Percentiles rank a stretch among this genome's conserved stretches.
Conservation (phyloP, 331 rosid genomes). For the Acacia concinna region DNA sequence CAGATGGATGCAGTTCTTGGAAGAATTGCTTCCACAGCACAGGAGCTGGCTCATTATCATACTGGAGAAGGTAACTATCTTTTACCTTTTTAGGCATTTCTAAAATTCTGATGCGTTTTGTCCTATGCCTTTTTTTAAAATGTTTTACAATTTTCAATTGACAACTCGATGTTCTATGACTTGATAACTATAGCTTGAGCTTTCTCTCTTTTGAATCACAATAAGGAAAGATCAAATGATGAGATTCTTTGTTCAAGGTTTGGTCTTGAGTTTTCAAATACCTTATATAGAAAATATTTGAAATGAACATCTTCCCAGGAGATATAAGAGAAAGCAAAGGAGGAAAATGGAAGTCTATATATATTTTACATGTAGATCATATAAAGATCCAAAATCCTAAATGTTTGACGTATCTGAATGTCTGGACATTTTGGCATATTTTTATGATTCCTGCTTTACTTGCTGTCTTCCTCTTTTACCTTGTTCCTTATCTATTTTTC, state of each 20-base stretch:
- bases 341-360: constrained; percentile 18
- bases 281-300: constrained; percentile 10
- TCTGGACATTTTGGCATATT: neutral
- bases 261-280: constrained; percentile 21
- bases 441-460: constrained; percentile 13
- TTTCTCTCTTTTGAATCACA: constrained; percentile 1
- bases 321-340: constrained; percentile 6
- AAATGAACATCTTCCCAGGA: neutral
- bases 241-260: constrained; percentile 5
- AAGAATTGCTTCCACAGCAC: constrained; percentile 79
- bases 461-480: neutral
- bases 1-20: constrained; percentile 97
- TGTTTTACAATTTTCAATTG: constrained; percentile 6
- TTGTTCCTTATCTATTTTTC: neutral
- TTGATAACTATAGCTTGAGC: neutral
- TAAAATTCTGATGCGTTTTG: neutral
- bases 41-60: constrained; percentile 94
- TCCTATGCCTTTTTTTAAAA: neutral
- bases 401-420: constrained; percentile 9
- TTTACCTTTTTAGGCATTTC: constrained; percentile 10
- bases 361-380: neutral
- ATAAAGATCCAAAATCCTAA: neutral
- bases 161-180: constrained; percentile 6
- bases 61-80: constrained; percentile 80
- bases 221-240: constrained; percentile 4